Evolutionary conservation across 2,329 filamentous ascomycete species (phyloP), one percentile per base, ranked within the genome.

Genomic region (Monilinia fructicola): DNA sequence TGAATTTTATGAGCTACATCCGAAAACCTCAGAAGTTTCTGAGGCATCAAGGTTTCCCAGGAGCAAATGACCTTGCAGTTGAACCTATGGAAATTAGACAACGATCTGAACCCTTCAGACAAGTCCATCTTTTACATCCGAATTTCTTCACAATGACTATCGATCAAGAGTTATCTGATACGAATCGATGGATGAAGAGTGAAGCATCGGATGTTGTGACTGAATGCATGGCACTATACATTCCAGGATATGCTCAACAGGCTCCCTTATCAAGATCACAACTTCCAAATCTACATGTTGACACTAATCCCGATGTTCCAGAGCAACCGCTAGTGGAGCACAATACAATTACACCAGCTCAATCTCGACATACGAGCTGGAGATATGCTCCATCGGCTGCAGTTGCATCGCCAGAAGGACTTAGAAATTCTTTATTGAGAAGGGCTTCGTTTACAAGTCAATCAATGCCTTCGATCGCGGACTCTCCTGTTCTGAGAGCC

Each of bases 1-100:
- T 94, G 74, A 94, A 94, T 75, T 92, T 95, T 72, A 90, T 92
- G 85, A 90, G 89, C 77, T 95, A 94, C 75, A 90, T 95, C 69
- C 85, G 91, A 66, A 94, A 94, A 74, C 91, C 91, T 3, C 87
- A 92, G 71, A 86, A 89, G 70, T 94, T 90, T 74, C 80, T 95
- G 12, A 88, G 91, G 56, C 88, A 90, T 73, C 86, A 89, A 52
- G 86, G 91, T 70, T 89, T 87, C 42, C 82, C 85, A 5, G 86
- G 88, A 59, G 84, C 87, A 1, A 89, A 93, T 69, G 89, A 91
- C 65, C 84, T 94, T 54, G 90, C 93, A 73, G 84, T 94, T 3
- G 89, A 94, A 71, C 90, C 91, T 42, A 87, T 87, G 4, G 87
- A 93, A 71, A 92, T 95, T 65, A 83, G 90, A 6, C 85, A 89